Percentiles rank a stretch among this genome's conserved stretches.
These are phyloP conservation scores for Fusarium buxicola DNA, from an alignment of 2,329 filamentous ascomycete genomes.

Conservation along the genomic window DNA sequence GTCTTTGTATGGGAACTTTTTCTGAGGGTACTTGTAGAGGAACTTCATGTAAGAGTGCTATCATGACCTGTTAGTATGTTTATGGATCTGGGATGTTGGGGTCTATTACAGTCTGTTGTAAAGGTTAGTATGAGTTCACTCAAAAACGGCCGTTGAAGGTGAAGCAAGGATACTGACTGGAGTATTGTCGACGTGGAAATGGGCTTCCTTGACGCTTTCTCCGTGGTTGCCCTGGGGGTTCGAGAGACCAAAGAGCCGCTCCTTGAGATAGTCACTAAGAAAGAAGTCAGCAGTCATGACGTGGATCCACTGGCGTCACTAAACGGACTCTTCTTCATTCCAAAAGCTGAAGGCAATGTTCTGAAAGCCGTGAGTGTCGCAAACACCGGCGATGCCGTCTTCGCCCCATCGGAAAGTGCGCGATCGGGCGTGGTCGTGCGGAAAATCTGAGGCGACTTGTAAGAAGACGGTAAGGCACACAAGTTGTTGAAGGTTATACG, in stretches of 20 bases:
- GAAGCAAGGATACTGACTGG: conserved; percentile 62
- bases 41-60: conserved; percentile 99
- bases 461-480: conserved; percentile 22
- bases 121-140: conserved; percentile 38
- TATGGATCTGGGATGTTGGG: background rate
- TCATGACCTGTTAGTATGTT: conserved; percentile 27
- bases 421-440: conserved; percentile 90
- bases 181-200: conserved; percentile 96
- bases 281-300: conserved; percentile 53
- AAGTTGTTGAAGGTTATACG: conserved; percentile 53
- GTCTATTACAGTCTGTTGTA: conserved; percentile 58
- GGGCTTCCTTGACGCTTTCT: conserved; percentile 95
- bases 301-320: background rate
- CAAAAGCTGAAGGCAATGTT: conserved; percentile 97
- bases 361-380: conserved; percentile 87
- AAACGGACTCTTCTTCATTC: conserved; percentile 89
- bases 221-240: conserved; percentile 98
- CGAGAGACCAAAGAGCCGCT: conserved; percentile 92
- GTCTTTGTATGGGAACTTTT: conserved; percentile 90
- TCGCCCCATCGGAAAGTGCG: conserved; percentile 95
- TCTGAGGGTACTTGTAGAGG: conserved; percentile 97
- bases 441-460: conserved; percentile 75
- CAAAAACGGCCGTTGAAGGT: background rate
- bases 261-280: conserved; percentile 87
- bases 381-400: conserved; percentile 95